Conservation (phyloP, 306 rosid species). For the Castanospermum australe region DNA sequence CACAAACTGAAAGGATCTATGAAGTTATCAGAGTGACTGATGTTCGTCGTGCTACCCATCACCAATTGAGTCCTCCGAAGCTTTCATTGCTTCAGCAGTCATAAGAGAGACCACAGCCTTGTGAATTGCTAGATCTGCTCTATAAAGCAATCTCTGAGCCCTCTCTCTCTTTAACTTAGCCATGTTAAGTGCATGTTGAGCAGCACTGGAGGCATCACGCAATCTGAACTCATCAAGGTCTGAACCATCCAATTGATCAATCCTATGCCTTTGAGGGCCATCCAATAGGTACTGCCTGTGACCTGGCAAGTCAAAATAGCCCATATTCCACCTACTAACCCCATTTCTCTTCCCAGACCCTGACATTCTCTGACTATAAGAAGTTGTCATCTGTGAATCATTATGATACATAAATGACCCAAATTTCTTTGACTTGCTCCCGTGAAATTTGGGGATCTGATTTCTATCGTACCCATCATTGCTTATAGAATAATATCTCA, state of each 20-base stretch:
- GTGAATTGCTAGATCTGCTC: constrained; percentile 88
- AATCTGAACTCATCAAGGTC: constrained; percentile 63
- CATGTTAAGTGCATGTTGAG: constrained; percentile 55
- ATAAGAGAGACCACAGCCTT: constrained; percentile 82
- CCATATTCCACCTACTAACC: constrained; percentile 39
- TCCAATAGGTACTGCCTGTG: constrained; percentile 45
- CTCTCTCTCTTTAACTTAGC: constrained; percentile 73
- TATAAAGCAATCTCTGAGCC: constrained; percentile 64
- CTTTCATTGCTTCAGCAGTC: constrained; percentile 88
- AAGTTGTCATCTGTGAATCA: constrained; percentile 38
- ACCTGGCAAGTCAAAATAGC: constrained; percentile 45
- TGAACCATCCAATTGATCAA: constrained; percentile 57
- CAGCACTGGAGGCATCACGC: constrained; percentile 66
- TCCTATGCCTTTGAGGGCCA: constrained; percentile 47
- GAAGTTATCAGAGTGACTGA: background rate
- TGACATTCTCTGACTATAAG: constrained; percentile 39
- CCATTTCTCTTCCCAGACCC: constrained; percentile 55
- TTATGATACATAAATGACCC: constrained; percentile 42
- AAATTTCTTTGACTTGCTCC: constrained; percentile 58
- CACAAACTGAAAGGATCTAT: constrained; percentile 20
- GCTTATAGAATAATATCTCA: constrained; percentile 38
- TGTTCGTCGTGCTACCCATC: constrained; percentile 31
- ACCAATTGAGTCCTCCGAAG: constrained; percentile 43
- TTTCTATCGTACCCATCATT: constrained; percentile 60
- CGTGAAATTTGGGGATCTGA: constrained; percentile 44